A percentile compares a stretch with the other conserved stretches of the same genome.
Evolutionary conservation across 805 yeast species (phyloP).

Genomic region (Tetrapisispora fleetii): DNA sequence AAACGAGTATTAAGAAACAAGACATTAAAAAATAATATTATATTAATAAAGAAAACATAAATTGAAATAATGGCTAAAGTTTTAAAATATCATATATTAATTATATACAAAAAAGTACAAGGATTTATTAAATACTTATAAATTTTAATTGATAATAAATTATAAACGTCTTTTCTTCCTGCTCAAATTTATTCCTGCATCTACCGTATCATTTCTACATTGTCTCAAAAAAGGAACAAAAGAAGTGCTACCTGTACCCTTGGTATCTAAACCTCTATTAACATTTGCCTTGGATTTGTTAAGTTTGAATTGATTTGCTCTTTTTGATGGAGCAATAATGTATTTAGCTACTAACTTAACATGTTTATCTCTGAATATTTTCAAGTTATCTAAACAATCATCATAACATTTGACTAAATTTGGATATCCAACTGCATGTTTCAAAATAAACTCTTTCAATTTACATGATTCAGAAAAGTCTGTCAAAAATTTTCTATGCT

Average conservation of each 20-base stretch:
- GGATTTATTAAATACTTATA: no score
- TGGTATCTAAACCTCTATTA: constrained; percentile 21
- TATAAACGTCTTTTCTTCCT: not conserved
- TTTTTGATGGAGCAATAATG: constrained; percentile 63
- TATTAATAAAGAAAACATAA: not conserved
- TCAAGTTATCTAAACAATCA: constrained; percentile 81
- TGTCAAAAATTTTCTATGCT: constrained; percentile 65
- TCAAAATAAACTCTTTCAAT: constrained; percentile 54
- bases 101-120: no score
- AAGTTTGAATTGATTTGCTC: not conserved
- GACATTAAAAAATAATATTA: no score
- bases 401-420: constrained; percentile 69
- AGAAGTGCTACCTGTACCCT: constrained; percentile 91
- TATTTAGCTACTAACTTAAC: constrained; percentile 87
- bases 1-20: no score
- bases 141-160: not conserved
- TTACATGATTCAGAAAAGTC: constrained; percentile 49
- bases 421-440: constrained; percentile 32
- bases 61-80: no score
- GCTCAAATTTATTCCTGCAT: not conserved
- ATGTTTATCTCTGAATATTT: constrained; percentile 83
- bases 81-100: not conserved
- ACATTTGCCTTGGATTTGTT: constrained; percentile 19
- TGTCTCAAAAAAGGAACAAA: constrained; percentile 86
- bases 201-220: constrained; percentile 78